These are phyloP conservation scores for Didymella sp. DNA, from an alignment of 2,329 filamentous ascomycete genomes.

Conservation along the genomic window DNA sequence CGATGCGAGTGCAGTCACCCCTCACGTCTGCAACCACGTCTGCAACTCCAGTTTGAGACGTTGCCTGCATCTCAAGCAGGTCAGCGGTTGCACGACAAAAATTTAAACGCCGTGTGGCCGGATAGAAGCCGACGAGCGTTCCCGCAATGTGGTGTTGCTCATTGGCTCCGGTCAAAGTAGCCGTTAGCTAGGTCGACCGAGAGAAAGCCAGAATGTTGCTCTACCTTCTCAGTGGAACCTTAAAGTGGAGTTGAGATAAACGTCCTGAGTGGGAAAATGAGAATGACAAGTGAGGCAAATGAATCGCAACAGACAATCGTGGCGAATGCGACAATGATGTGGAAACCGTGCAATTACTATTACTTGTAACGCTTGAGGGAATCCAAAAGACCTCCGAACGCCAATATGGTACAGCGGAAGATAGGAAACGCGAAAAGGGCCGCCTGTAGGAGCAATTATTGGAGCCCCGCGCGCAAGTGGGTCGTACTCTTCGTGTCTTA, in stretches of 20 bases:
- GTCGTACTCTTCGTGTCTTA: background rate
- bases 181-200: background rate
- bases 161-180: background rate
- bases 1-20: background rate
- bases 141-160: background rate
- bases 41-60: background rate
- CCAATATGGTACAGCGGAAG: conserved; percentile 21
- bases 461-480: background rate
- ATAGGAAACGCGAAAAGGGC: background rate
- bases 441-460: background rate
- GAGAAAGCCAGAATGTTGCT: background rate
- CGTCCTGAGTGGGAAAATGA: background rate
- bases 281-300: background rate
- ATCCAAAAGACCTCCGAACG: conserved; percentile 15
- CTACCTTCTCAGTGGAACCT: background rate
- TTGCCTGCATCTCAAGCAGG: conserved; percentile 3
- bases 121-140: background rate
- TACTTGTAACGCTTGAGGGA: conserved; percentile 18
- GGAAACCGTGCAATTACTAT: conserved; percentile 26
- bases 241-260: background rate
- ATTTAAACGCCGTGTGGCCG: background rate
- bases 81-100: conserved; percentile 5
- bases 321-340: background rate
- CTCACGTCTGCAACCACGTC: conserved; percentile 1
- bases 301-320: background rate